phyloP scores from a whole-genome alignment of 2,329 filamentous ascomycete genomes.

The Pseudocercospora crystallina region DNA sequence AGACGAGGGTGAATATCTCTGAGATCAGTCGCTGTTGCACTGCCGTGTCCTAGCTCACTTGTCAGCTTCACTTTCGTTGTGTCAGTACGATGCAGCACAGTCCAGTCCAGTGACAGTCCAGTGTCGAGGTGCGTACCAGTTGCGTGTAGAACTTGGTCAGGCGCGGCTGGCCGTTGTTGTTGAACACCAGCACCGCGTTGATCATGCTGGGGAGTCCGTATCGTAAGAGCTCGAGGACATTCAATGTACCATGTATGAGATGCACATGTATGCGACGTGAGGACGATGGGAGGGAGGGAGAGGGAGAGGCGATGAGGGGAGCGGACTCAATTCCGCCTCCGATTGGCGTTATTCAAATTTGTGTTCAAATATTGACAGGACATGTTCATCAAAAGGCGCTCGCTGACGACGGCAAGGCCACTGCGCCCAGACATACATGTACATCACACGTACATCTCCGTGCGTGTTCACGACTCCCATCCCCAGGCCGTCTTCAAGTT shows the following conservation, averaged over 20 bases:
- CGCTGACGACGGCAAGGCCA: too few species aligned
- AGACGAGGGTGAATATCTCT: conserved; percentile 95
- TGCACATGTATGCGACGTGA: too few species aligned
- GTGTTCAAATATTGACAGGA: not conserved
- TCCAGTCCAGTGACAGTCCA: not conserved
- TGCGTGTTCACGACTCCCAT: conserved; percentile 35
- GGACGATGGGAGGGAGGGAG: too few species aligned
- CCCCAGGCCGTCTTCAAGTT: conserved; percentile 54
- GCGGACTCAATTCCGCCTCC: too few species aligned
- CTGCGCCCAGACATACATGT: too few species aligned
- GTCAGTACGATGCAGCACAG: conserved; percentile 1
- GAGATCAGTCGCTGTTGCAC: conserved; percentile 96
- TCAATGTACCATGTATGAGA: too few species aligned
- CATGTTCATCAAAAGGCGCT: not conserved
- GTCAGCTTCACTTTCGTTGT: conserved; percentile 5
- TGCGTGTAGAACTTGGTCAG: conserved; percentile 99
- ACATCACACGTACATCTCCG: too few species aligned
- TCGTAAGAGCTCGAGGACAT: too few species aligned
- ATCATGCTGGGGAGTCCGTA: conserved; percentile 64
- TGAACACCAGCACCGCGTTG: conserved; percentile 97
- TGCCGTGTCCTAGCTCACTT: conserved; percentile 68
- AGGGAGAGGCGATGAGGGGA: too few species aligned
- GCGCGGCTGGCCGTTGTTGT: conserved; percentile 93
- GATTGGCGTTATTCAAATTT: too few species aligned
- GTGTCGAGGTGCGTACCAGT: conserved; percentile 58